These are phyloP conservation scores for Entomortierella parvispora DNA, from an alignment of 192 early-diverging fungal species.

Conservation along the genomic window DNA sequence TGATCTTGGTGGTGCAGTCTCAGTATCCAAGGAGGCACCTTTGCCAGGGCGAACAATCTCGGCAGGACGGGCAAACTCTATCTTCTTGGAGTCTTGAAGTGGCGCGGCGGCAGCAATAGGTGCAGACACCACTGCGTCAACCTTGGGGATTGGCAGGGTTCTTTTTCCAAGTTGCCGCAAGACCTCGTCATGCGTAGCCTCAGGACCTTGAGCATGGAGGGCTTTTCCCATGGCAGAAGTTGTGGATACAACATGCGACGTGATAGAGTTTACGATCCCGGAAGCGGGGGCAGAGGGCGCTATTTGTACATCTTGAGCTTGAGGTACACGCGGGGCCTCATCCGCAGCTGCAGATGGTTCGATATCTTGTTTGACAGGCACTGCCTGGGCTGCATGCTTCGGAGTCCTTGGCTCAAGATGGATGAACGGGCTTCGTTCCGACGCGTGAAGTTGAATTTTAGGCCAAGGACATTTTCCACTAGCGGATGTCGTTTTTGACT, in stretches of 20 bases:
- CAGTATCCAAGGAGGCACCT: too few species aligned
- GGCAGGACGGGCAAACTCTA: constrained; percentile 17
- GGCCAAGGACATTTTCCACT: constrained; percentile 8
- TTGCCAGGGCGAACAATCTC: neutral
- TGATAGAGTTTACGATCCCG: constrained; percentile 32
- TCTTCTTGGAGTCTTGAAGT: constrained; percentile 3
- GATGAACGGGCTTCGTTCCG: constrained; percentile 13
- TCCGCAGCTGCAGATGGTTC: neutral
- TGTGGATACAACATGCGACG: constrained; percentile 15
- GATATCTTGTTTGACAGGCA: neutral
- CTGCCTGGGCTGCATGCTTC: neutral
- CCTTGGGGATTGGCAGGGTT: constrained; percentile 15
- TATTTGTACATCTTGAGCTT: neutral
- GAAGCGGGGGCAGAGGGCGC: constrained; percentile 14
- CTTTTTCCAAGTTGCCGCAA: constrained; percentile 38
- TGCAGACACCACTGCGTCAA: constrained; percentile 4
- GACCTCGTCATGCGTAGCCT: constrained; percentile 9
- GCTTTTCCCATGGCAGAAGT: constrained; percentile 10
- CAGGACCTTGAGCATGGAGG: neutral
- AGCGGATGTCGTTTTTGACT: neutral
- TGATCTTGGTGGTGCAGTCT: too few species aligned
- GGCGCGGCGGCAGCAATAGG: too few species aligned
- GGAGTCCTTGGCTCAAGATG: neutral
- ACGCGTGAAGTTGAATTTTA: constrained; percentile 16
- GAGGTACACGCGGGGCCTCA: neutral